Evolutionary conservation across 148 eudicot species (phyloP), one percentile per base, ranked within the genome.

Genomic region (Rhododendron griersonianum): DNA sequence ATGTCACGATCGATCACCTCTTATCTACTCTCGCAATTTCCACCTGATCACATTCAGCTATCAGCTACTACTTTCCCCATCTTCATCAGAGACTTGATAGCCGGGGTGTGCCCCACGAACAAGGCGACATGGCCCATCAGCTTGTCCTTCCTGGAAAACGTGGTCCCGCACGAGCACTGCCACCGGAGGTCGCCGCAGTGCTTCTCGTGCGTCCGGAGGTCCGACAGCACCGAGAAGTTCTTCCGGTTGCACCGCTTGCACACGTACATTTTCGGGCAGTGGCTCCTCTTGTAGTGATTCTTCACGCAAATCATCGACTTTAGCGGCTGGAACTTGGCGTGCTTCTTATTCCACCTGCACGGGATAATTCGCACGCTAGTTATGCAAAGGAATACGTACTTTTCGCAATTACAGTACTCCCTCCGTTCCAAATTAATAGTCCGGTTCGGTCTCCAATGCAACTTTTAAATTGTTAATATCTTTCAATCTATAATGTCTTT

Each of bases 61-160:
- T 55, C 25, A 23, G 65, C 55, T 47, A 48, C 59, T 81, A 48
- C 61, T 81, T 65, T 81, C 14, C 78, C 84, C 25, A 74, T 37
- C 39, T 80, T 80, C 45, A n/a, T n/a, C 81, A 11, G 6, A n/a
- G 81, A 85, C 35, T 81, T 69, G 81, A 87, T 25, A 5, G 88
- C 86, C 18, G 98, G 98, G 5, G 84, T 81, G 84, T 96, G 98
- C 3, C 98, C 98, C 0, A 91, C 83, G 19, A 96, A 96, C 92
- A 96, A 86, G 8, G 96, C 84, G 11, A 95, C 96, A 63, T 96
- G 98, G 5, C 98, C 98, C 94, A 95, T 90, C 47, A 96, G 98
- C 91, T 96, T 96, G 71, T 96, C 98, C 90, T 96, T 96, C 90
- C 98, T 91, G n/a, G 96, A 96, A 85, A 96, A 96, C 0, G 95